phyloP scores from a whole-genome alignment of 2,329 filamentous ascomycete genomes.

The Alternaria longipes region DNA sequence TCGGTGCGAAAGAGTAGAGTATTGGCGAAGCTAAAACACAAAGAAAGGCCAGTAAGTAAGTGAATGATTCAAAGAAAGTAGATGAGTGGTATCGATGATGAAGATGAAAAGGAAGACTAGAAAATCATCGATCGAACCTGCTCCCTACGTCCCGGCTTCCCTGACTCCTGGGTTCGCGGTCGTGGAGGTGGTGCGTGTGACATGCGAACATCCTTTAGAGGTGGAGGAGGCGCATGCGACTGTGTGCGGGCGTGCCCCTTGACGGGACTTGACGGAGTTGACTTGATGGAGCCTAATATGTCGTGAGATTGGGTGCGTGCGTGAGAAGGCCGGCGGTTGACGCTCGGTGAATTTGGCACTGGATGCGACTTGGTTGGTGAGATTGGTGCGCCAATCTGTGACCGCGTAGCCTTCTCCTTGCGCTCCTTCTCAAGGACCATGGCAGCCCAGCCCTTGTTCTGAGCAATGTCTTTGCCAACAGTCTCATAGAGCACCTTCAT shows the following conservation, averaged over 20 bases:
- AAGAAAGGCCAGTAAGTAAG: slow-evolving; percentile 38
- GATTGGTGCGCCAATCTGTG: slow-evolving; percentile 33
- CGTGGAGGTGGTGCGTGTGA: slow-evolving; percentile 40
- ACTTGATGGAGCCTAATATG: slow-evolving; percentile 24
- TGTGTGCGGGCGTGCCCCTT: slow-evolving; percentile 47
- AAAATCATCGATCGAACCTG: slow-evolving; percentile 56
- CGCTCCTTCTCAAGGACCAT: slow-evolving; percentile 63
- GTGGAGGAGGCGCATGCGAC: slow-evolving; percentile 42
- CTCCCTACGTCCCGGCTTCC: slow-evolving; percentile 41
- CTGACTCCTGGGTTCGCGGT: slow-evolving; percentile 41
- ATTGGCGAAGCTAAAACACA: slow-evolving; percentile 36
- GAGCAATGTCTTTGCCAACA: slow-evolving; percentile 65
- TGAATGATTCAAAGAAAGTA: slow-evolving; percentile 30
- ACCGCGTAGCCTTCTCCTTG: slow-evolving; percentile 40
- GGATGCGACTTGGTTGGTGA: slow-evolving; percentile 29
- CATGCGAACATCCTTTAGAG: slow-evolving; percentile 41
- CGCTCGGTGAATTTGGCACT: slow-evolving; percentile 21
- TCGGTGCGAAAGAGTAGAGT: slow-evolving; percentile 26
- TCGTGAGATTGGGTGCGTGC: slow-evolving; percentile 47
- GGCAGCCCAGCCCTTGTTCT: slow-evolving; percentile 68
- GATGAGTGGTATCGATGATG: slow-evolving; percentile 37
- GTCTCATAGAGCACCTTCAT: slow-evolving; percentile 85
- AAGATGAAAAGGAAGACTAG: slow-evolving; percentile 33
- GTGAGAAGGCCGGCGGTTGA: slow-evolving; percentile 31
- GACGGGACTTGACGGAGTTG: slow-evolving; percentile 40